Evolutionary conservation across 768 basidiomycete species (phyloP).

Genomic region (Boletus sp.): DNA sequence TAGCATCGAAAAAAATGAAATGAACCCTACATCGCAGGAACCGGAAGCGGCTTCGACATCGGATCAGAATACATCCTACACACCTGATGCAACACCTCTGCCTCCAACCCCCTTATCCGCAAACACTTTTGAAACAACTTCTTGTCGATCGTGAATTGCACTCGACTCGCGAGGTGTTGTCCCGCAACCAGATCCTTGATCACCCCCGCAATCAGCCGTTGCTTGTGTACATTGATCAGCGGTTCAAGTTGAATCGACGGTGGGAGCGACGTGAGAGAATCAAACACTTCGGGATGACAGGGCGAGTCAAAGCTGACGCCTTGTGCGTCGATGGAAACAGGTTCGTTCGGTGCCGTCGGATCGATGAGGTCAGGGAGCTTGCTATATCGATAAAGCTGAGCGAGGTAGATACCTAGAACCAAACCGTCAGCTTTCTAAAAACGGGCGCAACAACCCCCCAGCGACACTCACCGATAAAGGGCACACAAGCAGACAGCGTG

Average conservation of each 20-base stretch:
- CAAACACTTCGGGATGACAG: slow-evolving; percentile 76
- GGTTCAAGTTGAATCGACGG: slow-evolving; percentile 79
- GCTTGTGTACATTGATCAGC: slow-evolving; percentile 86
- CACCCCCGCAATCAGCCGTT: slow-evolving; percentile 73
- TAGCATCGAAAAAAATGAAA: background rate
- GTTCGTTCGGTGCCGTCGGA: slow-evolving; percentile 71
- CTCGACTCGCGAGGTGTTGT: slow-evolving; percentile 74
- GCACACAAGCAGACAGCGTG: slow-evolving; percentile 62
- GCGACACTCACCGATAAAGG: slow-evolving; percentile 65
- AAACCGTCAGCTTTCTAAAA: background rate
- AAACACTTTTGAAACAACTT: slow-evolving; percentile 75
- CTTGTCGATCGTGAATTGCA: slow-evolving; percentile 69
- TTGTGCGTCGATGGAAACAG: slow-evolving; percentile 59
- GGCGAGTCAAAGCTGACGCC: slow-evolving; percentile 65
- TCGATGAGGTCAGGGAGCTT: slow-evolving; percentile 78
- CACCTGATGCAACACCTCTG: slow-evolving; percentile 50
- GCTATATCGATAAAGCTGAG: slow-evolving; percentile 62
- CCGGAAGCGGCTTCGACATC: slow-evolving; percentile 14
- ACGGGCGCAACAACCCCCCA: background rate
- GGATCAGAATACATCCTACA: slow-evolving; percentile 34
- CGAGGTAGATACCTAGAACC: slow-evolving; percentile 66
- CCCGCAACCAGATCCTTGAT: slow-evolving; percentile 80
- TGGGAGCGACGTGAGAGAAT: slow-evolving; percentile 66
- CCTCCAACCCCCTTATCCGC: slow-evolving; percentile 62
- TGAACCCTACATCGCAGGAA: no score